phyloP scores from a whole-genome alignment of 208 protist genomes.

The Leptomonas seymouri region DNA sequence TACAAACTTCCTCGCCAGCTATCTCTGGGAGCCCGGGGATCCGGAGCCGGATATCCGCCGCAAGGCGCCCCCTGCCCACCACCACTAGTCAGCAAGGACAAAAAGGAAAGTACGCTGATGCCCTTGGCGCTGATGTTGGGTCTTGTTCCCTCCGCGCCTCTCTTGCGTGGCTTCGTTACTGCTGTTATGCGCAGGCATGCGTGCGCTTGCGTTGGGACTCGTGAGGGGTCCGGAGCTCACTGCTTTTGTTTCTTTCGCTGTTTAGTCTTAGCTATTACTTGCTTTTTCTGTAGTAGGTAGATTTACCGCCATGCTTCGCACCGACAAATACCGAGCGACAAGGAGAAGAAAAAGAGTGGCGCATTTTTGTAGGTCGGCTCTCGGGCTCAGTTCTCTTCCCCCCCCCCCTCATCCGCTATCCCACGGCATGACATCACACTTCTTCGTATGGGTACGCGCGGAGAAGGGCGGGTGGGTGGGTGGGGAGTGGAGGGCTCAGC shows the following conservation, averaged over 20 bases:
- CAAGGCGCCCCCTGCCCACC: conserved; percentile 63
- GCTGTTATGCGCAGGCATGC: neutral
- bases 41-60: conserved; percentile 89
- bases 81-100: conserved; percentile 3
- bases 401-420: no score
- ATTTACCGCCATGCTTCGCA: conserved; percentile 24
- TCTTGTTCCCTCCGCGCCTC: no score
- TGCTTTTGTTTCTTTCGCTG: conserved; percentile 10
- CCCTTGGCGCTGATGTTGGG: no score
- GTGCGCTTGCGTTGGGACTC: neutral
- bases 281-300: conserved; percentile 16
- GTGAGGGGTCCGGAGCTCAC: no score
- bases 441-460: no score
- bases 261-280: conserved; percentile 13
- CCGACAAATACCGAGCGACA: neutral
- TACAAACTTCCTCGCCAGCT: conserved; percentile 89
- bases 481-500: no score
- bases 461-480: no score
- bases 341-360: neutral
- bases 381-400: neutral
- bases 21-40: conserved; percentile 89
- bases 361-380: neutral
- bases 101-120: neutral
- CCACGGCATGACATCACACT: no score
- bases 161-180: neutral